These are phyloP conservation scores for Mucor racemosus DNA, from an alignment of 371 early-diverging fungal species.

Conservation along the genomic window DNA sequence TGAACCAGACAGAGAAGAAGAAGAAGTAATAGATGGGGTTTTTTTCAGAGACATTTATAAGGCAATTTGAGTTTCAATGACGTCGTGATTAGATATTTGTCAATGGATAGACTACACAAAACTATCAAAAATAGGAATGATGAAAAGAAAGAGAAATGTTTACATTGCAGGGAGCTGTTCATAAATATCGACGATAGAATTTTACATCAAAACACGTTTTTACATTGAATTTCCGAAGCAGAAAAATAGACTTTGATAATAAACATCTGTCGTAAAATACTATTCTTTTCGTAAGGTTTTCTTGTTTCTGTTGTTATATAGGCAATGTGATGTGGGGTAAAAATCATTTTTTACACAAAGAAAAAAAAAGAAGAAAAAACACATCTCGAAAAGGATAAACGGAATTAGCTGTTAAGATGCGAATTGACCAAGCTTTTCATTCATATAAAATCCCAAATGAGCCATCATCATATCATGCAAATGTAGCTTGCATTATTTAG, in stretches of 20 bases:
- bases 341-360: not conserved
- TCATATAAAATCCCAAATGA: not conserved
- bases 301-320: not conserved
- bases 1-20: slow-evolving; percentile 3
- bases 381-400: not conserved
- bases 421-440: not conserved
- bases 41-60: not conserved
- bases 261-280: not conserved
- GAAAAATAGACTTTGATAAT: not conserved
- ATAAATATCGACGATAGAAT: not conserved
- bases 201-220: not conserved
- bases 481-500: not conserved
- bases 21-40: not conserved
- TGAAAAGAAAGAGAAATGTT: not conserved
- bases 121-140: not conserved
- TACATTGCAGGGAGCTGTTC: not conserved
- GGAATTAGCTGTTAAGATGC: not conserved
- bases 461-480: not conserved
- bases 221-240: slow-evolving; percentile 14
- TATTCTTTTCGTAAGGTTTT: not conserved
- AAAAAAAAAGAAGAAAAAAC: not conserved
- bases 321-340: not conserved
- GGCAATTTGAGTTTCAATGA: slow-evolving; percentile 4
- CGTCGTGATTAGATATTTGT: not conserved
- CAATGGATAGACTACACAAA: not conserved